These are phyloP conservation scores for Closterium sp. DNA, from an alignment of 139 green algal genomes.

Conservation along the genomic window DNA sequence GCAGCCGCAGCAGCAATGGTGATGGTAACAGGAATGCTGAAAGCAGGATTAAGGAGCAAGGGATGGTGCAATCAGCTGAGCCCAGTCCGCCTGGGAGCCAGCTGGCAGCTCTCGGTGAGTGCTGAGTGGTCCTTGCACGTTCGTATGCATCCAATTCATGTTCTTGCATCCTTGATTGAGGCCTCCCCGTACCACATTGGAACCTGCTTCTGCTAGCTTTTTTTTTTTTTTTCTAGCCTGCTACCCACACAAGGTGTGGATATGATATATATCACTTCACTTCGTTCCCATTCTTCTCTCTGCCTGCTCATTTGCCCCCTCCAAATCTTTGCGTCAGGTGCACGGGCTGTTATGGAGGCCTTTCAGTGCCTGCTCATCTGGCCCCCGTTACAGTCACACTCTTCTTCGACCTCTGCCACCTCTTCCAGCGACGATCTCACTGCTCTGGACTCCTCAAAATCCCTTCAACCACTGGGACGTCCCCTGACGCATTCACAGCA, in stretches of 20 bases:
- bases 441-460: neutral
- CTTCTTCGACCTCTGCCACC: neutral
- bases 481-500: neutral
- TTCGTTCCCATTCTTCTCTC: too few relatives aligned
- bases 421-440: neutral
- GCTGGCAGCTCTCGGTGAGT: neutral
- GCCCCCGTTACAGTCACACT: neutral
- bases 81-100: neutral
- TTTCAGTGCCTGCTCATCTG: neutral
- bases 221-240: too few relatives aligned
- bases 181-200: too few relatives aligned
- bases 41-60: neutral
- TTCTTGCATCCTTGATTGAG: too few relatives aligned
- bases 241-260: too few relatives aligned
- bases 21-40: neutral
- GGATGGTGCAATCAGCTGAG: neutral
- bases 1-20: neutral
- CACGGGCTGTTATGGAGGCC: neutral
- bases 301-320: neutral
- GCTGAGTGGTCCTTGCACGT: neutral
- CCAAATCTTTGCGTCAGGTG: neutral
- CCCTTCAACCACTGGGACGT: neutral
- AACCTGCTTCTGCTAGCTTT: too few relatives aligned
- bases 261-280: too few relatives aligned
- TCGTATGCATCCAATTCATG: too few relatives aligned